phyloP scores from a whole-genome alignment of 2,329 filamentous ascomycete species.

The Colletotrichum tabaci region DNA sequence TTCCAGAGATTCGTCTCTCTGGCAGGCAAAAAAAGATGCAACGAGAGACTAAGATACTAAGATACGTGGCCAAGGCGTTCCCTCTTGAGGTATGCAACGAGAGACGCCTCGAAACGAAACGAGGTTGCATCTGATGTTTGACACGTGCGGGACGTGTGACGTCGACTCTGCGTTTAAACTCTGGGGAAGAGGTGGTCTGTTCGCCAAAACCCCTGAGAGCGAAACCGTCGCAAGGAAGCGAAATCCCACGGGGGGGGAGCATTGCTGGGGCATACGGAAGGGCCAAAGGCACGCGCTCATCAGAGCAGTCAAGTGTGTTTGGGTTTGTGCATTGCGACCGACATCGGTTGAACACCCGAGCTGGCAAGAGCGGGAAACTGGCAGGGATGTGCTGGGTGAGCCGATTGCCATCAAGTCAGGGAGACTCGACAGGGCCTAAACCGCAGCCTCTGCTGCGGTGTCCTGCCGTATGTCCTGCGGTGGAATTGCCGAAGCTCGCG shows the following conservation, averaged over 20 bases:
- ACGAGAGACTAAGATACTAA: too few relatives aligned
- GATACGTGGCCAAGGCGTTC: too few relatives aligned
- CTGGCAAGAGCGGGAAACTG: conserved; percentile 3
- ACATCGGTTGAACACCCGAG: conserved; percentile 38
- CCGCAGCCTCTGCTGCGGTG: background rate
- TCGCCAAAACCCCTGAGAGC: conserved; percentile 24
- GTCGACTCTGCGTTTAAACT: conserved; percentile 10
- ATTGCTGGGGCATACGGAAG: background rate
- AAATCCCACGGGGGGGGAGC: background rate
- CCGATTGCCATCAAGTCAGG: conserved; percentile 7
- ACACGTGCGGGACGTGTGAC: conserved; percentile 35
- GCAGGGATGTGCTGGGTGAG: conserved; percentile 27
- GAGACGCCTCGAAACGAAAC: conserved; percentile 20
- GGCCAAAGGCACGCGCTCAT: conserved; percentile 7
- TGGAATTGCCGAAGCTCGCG: conserved; percentile 13
- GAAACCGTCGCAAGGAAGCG: conserved; percentile 9
- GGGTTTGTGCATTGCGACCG: conserved; percentile 23
- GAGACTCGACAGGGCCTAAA: background rate
- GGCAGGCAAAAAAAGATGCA: background rate
- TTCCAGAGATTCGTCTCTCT: background rate
- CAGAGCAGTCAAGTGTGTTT: conserved; percentile 3
- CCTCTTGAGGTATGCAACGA: too few relatives aligned
- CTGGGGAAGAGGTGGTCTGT: conserved; percentile 30
- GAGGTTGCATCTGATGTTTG: conserved; percentile 34
- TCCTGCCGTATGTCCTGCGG: too few relatives aligned